Conservation (phyloP, 2,329 filamentous ascomycete species). For the Verticillium albo-atrum region DNA sequence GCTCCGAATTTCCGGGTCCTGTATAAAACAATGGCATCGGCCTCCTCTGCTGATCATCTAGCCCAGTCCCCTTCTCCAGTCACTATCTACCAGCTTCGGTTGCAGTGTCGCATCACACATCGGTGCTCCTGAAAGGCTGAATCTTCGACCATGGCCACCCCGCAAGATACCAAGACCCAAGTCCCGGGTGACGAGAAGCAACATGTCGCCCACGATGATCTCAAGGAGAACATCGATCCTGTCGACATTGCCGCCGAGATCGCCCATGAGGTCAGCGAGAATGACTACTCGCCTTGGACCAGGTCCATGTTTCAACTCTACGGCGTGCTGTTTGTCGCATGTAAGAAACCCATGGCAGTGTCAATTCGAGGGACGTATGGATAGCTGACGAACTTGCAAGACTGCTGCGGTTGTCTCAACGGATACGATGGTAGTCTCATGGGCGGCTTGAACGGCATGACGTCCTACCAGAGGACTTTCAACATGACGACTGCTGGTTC, state of each 20-base stretch:
- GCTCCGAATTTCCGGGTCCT: not conserved
- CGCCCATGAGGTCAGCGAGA: conserved; percentile 8
- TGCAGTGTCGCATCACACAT: not conserved
- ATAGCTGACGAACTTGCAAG: not conserved
- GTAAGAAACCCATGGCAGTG: not conserved
- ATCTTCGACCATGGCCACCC: not conserved
- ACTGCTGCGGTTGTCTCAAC: conserved; percentile 11
- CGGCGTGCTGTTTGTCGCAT: conserved; percentile 11
- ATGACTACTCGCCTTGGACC: conserved; percentile 13
- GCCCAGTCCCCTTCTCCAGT: not conserved
- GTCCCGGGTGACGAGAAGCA: not conserved
- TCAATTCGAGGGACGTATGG: no score
- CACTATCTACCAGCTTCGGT: not conserved
- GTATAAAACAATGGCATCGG: not conserved
- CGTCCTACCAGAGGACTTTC: conserved; percentile 14
- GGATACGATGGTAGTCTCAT: conserved; percentile 16
- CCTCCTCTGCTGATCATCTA: not conserved
- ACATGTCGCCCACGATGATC: not conserved
- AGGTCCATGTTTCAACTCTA: conserved; percentile 13
- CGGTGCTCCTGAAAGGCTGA: not conserved
- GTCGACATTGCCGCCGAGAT: conserved; percentile 8
- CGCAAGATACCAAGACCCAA: not conserved
- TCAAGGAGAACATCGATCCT: not conserved
- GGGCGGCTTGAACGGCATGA: conserved; percentile 20
- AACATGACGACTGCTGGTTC: conserved; percentile 11